Evolutionary conservation across 106 monocot species (phyloP).

Genomic region (Vanilla planifolia): DNA sequence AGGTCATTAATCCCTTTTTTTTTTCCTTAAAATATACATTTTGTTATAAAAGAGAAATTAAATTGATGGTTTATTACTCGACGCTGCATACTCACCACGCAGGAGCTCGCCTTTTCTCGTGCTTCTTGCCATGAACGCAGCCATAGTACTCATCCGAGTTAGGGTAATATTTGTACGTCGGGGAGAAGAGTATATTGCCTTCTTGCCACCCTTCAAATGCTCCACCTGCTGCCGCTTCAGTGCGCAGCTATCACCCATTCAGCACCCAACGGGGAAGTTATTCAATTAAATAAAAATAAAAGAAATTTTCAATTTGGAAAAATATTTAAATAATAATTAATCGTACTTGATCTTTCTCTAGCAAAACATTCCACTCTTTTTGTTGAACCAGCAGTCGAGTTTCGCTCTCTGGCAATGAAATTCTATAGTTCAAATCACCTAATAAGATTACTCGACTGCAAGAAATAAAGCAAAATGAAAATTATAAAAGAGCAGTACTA

Average conservation of each 20-base stretch:
- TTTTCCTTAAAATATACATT: too few relatives aligned
- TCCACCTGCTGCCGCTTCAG: slow-evolving; percentile 26
- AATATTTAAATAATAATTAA: background rate
- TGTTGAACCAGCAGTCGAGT: slow-evolving; percentile 46
- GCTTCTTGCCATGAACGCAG: slow-evolving; percentile 19
- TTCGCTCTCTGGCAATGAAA: slow-evolving; percentile 48
- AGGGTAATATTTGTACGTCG: slow-evolving; percentile 79
- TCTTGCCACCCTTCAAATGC: slow-evolving; percentile 73
- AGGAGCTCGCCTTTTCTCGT: slow-evolving; percentile 50
- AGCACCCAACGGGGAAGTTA: background rate
- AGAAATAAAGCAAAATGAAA: slow-evolving; percentile 10
- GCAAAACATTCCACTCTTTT: slow-evolving; percentile 39
- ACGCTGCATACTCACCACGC: slow-evolving; percentile 40
- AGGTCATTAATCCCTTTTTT: too few relatives aligned
- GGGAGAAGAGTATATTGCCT: slow-evolving; percentile 63
- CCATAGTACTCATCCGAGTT: slow-evolving; percentile 75
- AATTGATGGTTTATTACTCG: too few relatives aligned
- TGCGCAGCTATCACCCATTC: slow-evolving; percentile 17
- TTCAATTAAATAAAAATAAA: slow-evolving; percentile 2
- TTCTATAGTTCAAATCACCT: slow-evolving; percentile 76
- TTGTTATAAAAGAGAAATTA: too few relatives aligned
- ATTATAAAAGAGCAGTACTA: background rate
- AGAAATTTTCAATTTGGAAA: background rate
- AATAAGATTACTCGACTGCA: slow-evolving; percentile 57
- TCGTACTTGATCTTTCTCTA: slow-evolving; percentile 65